Evolutionary conservation across 1,284 basidiomycete genomes (phyloP), one percentile per base, ranked within the genome.

Genomic region (Sutorius eximius): DNA sequence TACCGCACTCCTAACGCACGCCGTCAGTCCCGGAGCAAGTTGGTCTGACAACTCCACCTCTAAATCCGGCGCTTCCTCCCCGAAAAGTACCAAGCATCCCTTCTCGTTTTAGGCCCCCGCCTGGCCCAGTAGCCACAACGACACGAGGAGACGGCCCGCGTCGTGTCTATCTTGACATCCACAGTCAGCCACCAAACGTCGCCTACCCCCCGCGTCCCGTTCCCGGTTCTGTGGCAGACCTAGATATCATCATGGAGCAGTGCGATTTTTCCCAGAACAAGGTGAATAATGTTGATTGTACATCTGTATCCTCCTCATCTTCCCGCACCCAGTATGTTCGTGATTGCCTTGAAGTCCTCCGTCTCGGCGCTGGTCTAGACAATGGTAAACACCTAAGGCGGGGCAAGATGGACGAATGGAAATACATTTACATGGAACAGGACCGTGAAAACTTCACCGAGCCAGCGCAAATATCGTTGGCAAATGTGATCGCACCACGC

Each of bases 211-310:
- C 90, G 7, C 80, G 95, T 53, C 95, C 95, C 20, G 75, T 85
- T 12, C 82, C 89, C 0, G 91, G 92, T 16, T 87, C 89, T 53
- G 80, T 93, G 16, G 80, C 91, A 12, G 95, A 98, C 71, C 72
- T 98, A 60, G 95, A 98, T 71, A 75, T 89, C 24, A 77, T 96
- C 1, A 86, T 94, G 84, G 86, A 93, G 37, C 82, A 93, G 61
- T 98, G 95, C 69, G 91, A 95, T 73, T 95, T 93, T 67, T 82
- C 83, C 16, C 78, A 82, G 52, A 80, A 84, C 66, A 91, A 93
- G 80, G 93, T 91, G 62, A 59, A 77, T 15, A 18, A 34, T 40
- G 45, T 55, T 45, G 20, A 41, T 48, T 34, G 49, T 48, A 20
- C 48, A n/a, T 13, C 6, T 51, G 15, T 37, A 22, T 56, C 41